Evolutionary conservation across 2,329 filamentous ascomycete genomes (phyloP), one percentile per base, ranked within the genome.

Genomic region (Colletotrichum sp.): DNA sequence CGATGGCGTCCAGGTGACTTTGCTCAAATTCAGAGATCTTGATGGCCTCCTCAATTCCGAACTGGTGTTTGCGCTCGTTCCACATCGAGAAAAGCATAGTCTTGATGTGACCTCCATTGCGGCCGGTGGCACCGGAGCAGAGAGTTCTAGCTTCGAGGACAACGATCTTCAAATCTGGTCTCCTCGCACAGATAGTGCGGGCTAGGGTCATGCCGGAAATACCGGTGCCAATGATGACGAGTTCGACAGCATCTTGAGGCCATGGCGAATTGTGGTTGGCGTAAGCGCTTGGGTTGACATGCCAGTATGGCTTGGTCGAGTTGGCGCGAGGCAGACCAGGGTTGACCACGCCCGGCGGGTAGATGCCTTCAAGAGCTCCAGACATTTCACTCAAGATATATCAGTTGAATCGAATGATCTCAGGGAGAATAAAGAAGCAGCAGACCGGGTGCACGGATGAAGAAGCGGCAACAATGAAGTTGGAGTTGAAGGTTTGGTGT

Each of bases 141-240:
- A 47, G 43, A 47, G 21, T 18, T 3, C 54, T 24, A 6, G 54
- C 54, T 29, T 57, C 54, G 24, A 29, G 54, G 0, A 57, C 24
- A 2, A 29, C 54, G 15, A 29, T 57, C 54, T 57, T 57, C 24
- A 57, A 24, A 6, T 29, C 54, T 6, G 54, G 54, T 5, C 21
- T 76, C 12, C 33, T 16, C 59, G 57, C 77, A 77, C 11, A 78
- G 13, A 24, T 72, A 57, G 2, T 77, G 74, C 18, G 77, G 3
- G 71, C 75, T 5, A 78, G 57, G 21, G 55, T 70, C 15, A 73
- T 76, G 21, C 75, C 73, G 2, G 76, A 75, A 15, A 78, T 70
- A 7, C 78, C 76, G 18, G 78, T 76, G 21, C 76, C 76, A 16
- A 79, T 79, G 59, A 78, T 77, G 55, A 73, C 75, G 38, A 78